Evolutionary conservation across 495 filamentous ascomycete genomes (phyloP).

Genomic region (Pseudoneurospora amorphoporcata): DNA sequence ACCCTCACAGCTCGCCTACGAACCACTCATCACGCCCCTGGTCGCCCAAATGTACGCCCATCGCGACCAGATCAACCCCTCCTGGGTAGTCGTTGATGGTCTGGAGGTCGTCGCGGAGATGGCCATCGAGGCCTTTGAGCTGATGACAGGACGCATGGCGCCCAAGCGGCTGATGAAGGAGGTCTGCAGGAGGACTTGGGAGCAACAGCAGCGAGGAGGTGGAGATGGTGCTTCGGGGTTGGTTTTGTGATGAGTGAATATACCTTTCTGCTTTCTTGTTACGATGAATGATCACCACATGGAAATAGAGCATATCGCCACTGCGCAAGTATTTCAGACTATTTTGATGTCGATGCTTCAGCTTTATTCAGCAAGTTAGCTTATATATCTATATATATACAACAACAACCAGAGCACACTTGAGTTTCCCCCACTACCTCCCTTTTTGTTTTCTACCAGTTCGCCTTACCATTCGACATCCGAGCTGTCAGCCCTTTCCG

Average conservation of each 20-base stretch:
- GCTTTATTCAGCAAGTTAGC: neutral
- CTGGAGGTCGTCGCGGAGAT: slow-evolving; percentile 71
- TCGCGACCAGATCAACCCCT: slow-evolving; percentile 47
- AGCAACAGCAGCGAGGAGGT: slow-evolving; percentile 19
- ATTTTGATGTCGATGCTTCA: neutral
- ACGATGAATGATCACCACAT: neutral
- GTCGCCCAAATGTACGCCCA: slow-evolving; percentile 50
- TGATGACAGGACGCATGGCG: slow-evolving; percentile 74
- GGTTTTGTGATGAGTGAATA: neutral
- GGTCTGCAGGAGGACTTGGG: slow-evolving; percentile 33
- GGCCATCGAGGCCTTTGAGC: slow-evolving; percentile 73
- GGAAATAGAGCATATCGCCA: neutral
- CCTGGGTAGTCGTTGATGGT: slow-evolving; percentile 73
- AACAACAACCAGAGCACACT: neutral
- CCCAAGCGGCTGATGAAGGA: slow-evolving; percentile 62
- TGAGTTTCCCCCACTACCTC: neutral
- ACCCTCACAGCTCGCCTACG: slow-evolving; percentile 51
- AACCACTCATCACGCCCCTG: slow-evolving; percentile 61
- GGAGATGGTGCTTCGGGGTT: neutral
- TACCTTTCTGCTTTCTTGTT: neutral
- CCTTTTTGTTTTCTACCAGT: neutral
- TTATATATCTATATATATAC: neutral
- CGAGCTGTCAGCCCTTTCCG: neutral
- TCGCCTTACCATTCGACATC: neutral
- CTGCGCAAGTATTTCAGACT: neutral